Conservation (phyloP, 441 rosid genomes). For the Macaranga tanarius region DNA sequence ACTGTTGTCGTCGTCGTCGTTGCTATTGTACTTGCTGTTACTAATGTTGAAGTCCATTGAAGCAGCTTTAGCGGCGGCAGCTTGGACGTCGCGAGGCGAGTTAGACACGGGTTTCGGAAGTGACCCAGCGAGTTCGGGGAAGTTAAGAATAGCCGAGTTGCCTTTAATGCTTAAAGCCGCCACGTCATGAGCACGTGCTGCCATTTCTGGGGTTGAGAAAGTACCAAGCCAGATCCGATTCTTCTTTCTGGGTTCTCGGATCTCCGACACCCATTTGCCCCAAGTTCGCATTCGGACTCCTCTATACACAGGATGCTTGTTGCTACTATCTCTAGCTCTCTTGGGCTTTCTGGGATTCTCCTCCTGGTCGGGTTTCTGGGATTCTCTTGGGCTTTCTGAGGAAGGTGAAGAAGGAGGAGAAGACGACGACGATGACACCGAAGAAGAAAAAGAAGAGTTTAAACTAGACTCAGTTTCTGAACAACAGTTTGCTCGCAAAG, state of each 20-base stretch:
- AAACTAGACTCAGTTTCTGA: constrained; percentile 13
- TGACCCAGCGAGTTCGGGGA: constrained; percentile 52
- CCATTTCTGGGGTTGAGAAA: constrained; percentile 87
- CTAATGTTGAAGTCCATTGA: constrained; percentile 26
- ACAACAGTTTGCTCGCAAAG: neutral
- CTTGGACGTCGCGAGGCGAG: constrained; percentile 34
- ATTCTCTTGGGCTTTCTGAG: constrained; percentile 20
- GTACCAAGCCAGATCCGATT: constrained; percentile 86
- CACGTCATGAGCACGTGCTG: constrained; percentile 92
- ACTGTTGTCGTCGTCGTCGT: neutral
- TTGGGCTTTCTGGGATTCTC: constrained; percentile 13
- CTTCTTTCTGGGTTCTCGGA: constrained; percentile 81
- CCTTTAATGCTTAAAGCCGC: constrained; percentile 85
- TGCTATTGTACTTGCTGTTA: neutral
- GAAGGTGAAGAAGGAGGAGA: constrained; percentile 4
- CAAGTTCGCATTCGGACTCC: constrained; percentile 74
- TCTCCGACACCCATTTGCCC: constrained; percentile 90
- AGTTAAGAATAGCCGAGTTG: constrained; percentile 70
- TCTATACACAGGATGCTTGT: constrained; percentile 48
- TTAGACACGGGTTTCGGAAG: constrained; percentile 31
- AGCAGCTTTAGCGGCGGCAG: constrained; percentile 35
- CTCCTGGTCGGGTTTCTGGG: constrained; percentile 5
- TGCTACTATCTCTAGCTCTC: constrained; percentile 21
- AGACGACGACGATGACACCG: neutral
- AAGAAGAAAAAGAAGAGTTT: constrained; percentile 6